Percentiles rank a stretch among this genome's conserved stretches.
phyloP scores from a whole-genome alignment of 441 rosid species.

The Pelargonium australe region DNA sequence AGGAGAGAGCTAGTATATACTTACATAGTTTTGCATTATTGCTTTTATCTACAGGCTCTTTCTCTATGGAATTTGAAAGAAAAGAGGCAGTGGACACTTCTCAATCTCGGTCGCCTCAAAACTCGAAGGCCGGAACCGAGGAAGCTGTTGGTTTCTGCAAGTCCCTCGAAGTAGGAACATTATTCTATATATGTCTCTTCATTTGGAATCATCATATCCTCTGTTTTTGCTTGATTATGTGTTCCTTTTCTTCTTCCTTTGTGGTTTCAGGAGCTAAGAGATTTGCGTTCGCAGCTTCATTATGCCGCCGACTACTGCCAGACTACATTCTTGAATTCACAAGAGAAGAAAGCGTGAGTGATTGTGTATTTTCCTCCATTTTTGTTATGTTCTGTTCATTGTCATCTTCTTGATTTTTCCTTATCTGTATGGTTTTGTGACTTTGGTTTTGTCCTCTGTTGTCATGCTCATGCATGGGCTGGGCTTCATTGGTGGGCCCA shows the following conservation, averaged over 20 bases:
- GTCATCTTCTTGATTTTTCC: not conserved
- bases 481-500: not conserved
- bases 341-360: constrained; percentile 35
- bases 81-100: constrained; percentile 24
- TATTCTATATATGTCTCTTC: not conserved
- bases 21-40: not conserved
- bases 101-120: constrained; percentile 16
- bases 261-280: constrained; percentile 45
- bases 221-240: not conserved
- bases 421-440: not conserved
- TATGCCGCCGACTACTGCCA: constrained; percentile 60
- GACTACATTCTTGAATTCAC: constrained; percentile 37
- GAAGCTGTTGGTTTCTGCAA: constrained; percentile 33
- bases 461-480: not conserved
- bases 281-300: constrained; percentile 61
- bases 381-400: not conserved
- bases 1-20: not conserved
- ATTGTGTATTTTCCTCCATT: constrained; percentile 3
- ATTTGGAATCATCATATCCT: not conserved
- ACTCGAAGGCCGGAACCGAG: constrained; percentile 22
- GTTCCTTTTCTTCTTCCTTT: not conserved
- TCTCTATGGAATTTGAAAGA: constrained; percentile 5
- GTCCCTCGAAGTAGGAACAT: constrained; percentile 41
- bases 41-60: not conserved
- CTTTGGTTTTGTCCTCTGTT: too few relatives aligned